Base-by-base conservation (phyloP, 495 filamentous ascomycete species). In the Podospora pseudocomata region DNA sequence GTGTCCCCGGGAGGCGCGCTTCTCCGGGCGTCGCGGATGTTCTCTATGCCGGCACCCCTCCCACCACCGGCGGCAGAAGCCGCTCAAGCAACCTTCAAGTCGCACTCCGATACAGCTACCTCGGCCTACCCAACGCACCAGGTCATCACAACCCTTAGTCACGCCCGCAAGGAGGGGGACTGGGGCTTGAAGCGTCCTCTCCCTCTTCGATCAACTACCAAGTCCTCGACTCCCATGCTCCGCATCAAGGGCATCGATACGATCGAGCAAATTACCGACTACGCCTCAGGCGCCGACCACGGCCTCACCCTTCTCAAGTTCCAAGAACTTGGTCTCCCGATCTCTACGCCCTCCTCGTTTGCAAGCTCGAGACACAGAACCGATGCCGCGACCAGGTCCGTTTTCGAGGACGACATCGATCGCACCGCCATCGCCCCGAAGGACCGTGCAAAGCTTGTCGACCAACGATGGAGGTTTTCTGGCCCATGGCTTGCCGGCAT, bases 181-280 rank as follows among this genome's bases (percentile, higher is more conserved):
- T 99, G 95, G 96, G 95, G 95, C 27, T 81, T 98, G 70, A 99
- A 99, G 79, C 84, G 96, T 53, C 83, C 92, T 9, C 80, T 98
- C 0, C 95, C 95, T 2, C 77, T 88, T 9, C 87, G 87, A 73
- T 87, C 89, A 6, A 96, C 92, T 1, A 89, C 86, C 0, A 88
- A 85, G 67, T 87, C 90, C 9, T 86, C 86, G 2, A 88, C 86
- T 34, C 90, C 94, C 2, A 83, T 89, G 23, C 83, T 97, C 53
- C 84, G 90, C 49, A 81, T 97, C 65, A 82, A 79, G 66, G 84
- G 88, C 39, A 82, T 96, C 65, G 95, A 99, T 81, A 94, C 92
- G 6, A 86, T 88, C 68, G 93, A 97, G 80, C 92, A 96, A 75
- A 87, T 97, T 77, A 97, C 93, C 66, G 93, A 96, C 67, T 99